Conservation (phyloP, 352 stramenopile species). For the Globisporangium takayamanum region DNA sequence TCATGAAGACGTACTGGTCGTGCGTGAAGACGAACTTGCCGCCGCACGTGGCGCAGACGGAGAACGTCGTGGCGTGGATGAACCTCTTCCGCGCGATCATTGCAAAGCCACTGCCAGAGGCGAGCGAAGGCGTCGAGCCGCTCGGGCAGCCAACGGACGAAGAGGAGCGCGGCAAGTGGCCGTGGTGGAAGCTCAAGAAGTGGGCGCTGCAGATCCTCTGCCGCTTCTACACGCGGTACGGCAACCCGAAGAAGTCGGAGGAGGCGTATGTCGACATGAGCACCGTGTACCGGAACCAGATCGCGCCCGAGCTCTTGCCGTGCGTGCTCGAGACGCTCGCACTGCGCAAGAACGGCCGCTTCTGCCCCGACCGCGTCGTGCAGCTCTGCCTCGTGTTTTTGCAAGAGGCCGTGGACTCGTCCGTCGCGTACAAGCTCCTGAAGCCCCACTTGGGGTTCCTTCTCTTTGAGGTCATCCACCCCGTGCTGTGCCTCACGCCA, state of each 20-base stretch:
- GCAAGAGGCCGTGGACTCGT: constrained; percentile 92
- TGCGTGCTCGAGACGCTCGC: constrained; percentile 89
- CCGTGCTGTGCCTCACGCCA: constrained; percentile 90
- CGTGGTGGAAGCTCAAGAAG: constrained; percentile 99
- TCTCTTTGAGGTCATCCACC: constrained; percentile 96
- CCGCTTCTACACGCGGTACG: constrained; percentile 96
- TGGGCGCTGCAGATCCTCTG: constrained; percentile 96
- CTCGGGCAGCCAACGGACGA: constrained; percentile 85
- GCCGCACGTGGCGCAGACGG: constrained; percentile 69
- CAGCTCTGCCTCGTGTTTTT: constrained; percentile 93
- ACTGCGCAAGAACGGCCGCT: constrained; percentile 90
- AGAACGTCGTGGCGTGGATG: constrained; percentile 92
- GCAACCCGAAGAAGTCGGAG: constrained; percentile 93
- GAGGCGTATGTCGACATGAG: constrained; percentile 91
- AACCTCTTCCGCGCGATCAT: constrained; percentile 84
- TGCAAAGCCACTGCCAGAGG: constrained; percentile 90
- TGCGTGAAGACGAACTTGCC: constrained; percentile 94
- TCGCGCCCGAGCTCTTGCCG: constrained; percentile 81
- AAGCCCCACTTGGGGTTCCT: constrained; percentile 97
- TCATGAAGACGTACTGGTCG: constrained; percentile 98
- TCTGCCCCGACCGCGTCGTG: constrained; percentile 95
- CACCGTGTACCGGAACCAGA: constrained; percentile 90
- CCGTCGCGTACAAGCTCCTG: constrained; percentile 95
- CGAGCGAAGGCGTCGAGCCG: constrained; percentile 67
- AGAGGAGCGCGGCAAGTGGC: constrained; percentile 91